Base-by-base conservation (phyloP, 345 rosid genomes). In the Gossypium mustelinum region DNA sequence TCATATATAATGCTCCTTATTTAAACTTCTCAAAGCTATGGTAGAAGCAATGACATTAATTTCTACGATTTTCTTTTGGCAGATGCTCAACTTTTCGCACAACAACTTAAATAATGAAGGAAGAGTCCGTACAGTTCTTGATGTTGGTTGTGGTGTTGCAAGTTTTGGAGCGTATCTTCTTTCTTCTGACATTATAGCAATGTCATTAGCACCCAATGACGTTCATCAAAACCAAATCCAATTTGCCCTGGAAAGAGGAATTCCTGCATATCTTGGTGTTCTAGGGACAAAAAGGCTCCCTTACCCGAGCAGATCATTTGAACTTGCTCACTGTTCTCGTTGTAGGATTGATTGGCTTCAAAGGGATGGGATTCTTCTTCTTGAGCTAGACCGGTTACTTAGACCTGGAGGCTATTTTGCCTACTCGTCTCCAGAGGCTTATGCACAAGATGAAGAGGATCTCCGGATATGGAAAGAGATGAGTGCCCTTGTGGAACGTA, bases 201-300 rank as follows among this genome's bases (percentile, higher is more conserved):
- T 95, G 97, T 93, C 99, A 6, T 75, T 95, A 72, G 99, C 99
- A 9, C 99, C 99, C 52, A 95, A 95, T 62, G 99, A 95, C 73
- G 99, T 95, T 76, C 99, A 95, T 83, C 98, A 95, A 81, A 95
- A 95, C 85, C 99, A 95, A 86, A 95, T 95, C 81, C 99, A 95
- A 78, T 95, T 95, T 85, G 99, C 99, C 3, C 75, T 95, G 65
- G 99, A 95, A 83, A 89, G 99, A 84, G 99, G 99, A 72, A 95
- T 95, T 75, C 99, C 99, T 0, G 99, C 99, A 77, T 93, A 90
- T 68, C 99, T 95, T n/a, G 98, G 99, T 78, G 97, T 95, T 80
- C 76, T 95, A 57, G 99, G 98, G 44, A 95, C 99, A 58, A 91
- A 88, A 87, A 88, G 98, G 70, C 92, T 95, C 51, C 98, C 99